These are phyloP conservation scores for Hansfordia pulvinata DNA, from an alignment of 2,329 filamentous ascomycete species.

Conservation along the genomic window DNA sequence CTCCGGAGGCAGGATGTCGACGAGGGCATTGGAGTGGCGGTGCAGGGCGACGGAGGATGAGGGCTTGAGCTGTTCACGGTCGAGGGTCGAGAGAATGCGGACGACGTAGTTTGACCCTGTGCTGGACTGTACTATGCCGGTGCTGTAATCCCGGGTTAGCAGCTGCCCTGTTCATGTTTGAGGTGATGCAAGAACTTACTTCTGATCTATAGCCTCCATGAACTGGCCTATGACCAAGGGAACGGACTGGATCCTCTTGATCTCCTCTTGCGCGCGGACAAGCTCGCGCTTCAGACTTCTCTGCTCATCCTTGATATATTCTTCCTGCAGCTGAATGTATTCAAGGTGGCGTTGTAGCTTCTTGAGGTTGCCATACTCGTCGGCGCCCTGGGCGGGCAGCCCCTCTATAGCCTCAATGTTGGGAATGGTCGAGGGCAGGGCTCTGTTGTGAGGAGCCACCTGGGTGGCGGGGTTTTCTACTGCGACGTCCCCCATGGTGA, in stretches of 20 bases:
- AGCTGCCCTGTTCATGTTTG: conserved; percentile 5
- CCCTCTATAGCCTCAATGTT: conserved; percentile 87
- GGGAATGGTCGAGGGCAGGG: conserved; percentile 66
- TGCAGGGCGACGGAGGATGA: conserved; percentile 96
- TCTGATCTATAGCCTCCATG: conserved; percentile 99
- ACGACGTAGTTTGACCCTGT: conserved; percentile 99
- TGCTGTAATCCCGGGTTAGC: conserved; percentile 37
- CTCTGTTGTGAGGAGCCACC: conserved; percentile 68
- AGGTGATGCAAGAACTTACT: conserved; percentile 40
- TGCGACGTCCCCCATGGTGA: conserved; percentile 70
- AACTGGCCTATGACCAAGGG: conserved; percentile 97
- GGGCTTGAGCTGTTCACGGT: conserved; percentile 95
- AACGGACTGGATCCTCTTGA: conserved; percentile 98
- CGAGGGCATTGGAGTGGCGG: conserved; percentile 94
- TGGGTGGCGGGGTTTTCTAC: conserved; percentile 70
- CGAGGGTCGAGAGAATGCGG: conserved; percentile 92
- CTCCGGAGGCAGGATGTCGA: conserved; percentile 97
- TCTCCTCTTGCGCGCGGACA: conserved; percentile 94
- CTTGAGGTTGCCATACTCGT: conserved; percentile 93
- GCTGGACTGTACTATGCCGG: conserved; percentile 95
- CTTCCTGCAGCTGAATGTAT: conserved; percentile 97
- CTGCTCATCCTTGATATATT: conserved; percentile 99
- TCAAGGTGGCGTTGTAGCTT: conserved; percentile 93
- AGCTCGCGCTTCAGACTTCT: conserved; percentile 94
- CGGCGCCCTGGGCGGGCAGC: conserved; percentile 63